Base-by-base conservation (phyloP, 768 basidiomycete genomes). In the Mycena indigotica region DNA sequence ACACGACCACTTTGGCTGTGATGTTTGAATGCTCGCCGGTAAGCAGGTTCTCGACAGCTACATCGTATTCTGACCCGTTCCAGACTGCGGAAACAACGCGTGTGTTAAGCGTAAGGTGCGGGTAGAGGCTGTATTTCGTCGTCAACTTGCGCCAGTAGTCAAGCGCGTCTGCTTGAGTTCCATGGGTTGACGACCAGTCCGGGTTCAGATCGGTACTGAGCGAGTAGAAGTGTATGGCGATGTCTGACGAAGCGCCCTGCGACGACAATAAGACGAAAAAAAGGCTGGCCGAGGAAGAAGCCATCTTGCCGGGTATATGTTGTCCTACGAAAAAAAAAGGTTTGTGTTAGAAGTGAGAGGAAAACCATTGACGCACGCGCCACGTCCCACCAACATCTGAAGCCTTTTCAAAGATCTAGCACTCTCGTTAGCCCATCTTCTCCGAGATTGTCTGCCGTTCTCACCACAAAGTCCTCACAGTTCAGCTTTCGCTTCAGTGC, bases 331-430 rank as follows among this genome's bases (percentile, higher is more conserved):
- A 30, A 24, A 46, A 16, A 17, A 15, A 25, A 16, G 28, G 15
- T 19, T n/a, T 19, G 44, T 8, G 50, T 10, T 28, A 10, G 29
- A 23, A 28, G 6, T 21, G 25, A 6, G 19, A 26, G 24, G 12
- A 26, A 26, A 8, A 13, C 4, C 24, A 26, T 12, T 6, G 13
- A 71, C 80, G 60, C 55, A 83, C 81, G 58, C 80, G 72, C 81
- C 82, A 83, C 28, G 80, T 80, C 32, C 82, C 81, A 10, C 82
- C 82, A 17, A 83, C 72, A 32, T 76, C 75, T 3, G 51, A 49
- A 4, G 65, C 75, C 56, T 79, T 78, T 61, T 83, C 81, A 29
- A 74, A 80, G n/a, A 83, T 78, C 82, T 82, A n/a, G 58, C 46
- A 23, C 24, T 17, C 3, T 5, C 25, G 8, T 2, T n/a, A 25